Evolutionary conservation across 208 protist genomes (phyloP).

Genomic region (Blechomonas ayalai): DNA sequence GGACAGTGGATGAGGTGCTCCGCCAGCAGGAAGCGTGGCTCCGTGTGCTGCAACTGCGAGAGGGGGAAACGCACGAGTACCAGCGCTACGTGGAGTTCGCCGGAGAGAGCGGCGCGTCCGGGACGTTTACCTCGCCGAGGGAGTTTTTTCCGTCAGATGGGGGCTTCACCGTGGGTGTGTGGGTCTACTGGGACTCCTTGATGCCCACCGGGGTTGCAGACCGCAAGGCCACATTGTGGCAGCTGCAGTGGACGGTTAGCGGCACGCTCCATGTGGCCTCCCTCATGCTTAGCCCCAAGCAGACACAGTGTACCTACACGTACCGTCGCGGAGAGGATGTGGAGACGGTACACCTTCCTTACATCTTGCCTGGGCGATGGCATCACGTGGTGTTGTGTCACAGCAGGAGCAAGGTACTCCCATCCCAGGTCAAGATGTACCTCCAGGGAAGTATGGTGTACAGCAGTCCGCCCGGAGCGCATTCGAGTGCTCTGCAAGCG

Average conservation of each 20-base stretch:
- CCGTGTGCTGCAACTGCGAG: slow-evolving; percentile 8
- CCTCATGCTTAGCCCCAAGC: slow-evolving; percentile 14
- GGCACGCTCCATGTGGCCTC: slow-evolving; percentile 13
- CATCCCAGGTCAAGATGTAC: slow-evolving; percentile 28
- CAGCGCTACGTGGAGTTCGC: slow-evolving; percentile 29
- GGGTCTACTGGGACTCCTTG: slow-evolving; percentile 28
- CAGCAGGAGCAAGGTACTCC: slow-evolving; percentile 21
- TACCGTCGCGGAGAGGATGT: slow-evolving; percentile 17
- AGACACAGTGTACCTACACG: slow-evolving; percentile 19
- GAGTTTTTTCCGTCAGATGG: slow-evolving; percentile 50
- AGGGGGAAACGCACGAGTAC: background rate
- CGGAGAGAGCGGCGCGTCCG: slow-evolving; percentile 28
- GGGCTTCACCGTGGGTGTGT: slow-evolving; percentile 32
- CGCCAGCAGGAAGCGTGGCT: slow-evolving; percentile 20
- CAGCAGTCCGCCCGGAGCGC: background rate
- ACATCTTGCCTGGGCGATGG: slow-evolving; percentile 36
- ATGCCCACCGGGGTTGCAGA: slow-evolving; percentile 6
- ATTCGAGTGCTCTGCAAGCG: slow-evolving; percentile 1
- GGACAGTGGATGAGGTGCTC: slow-evolving; percentile 4
- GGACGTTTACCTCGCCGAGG: slow-evolving; percentile 14
- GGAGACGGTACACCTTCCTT: slow-evolving; percentile 27
- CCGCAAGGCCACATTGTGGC: slow-evolving; percentile 23
- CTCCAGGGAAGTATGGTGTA: background rate
- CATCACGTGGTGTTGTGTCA: slow-evolving; percentile 37
- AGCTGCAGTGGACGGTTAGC: slow-evolving; percentile 19